Percentiles rank a stretch among this genome's conserved stretches.
Evolutionary conservation across 257 asterid species (phyloP).

Genomic region (Solanum piurae): DNA sequence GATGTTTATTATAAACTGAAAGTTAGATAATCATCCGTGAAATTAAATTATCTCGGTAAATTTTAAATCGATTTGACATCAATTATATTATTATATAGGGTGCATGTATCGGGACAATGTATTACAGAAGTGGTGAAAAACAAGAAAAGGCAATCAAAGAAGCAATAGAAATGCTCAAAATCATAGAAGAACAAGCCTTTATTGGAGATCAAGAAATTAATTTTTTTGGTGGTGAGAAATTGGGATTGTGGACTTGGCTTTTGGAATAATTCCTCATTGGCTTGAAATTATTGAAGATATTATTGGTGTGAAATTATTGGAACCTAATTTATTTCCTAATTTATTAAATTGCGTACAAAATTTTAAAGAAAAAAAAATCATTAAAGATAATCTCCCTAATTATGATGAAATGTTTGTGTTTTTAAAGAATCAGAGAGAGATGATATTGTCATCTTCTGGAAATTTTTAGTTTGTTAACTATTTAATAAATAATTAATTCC

Average conservation of each 20-base stretch:
- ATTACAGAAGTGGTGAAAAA: neutral
- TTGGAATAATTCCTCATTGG: constrained; percentile 7
- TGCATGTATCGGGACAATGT: neutral
- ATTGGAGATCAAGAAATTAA: neutral
- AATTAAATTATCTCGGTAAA: neutral
- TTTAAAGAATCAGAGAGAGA: neutral
- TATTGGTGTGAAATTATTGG: neutral
- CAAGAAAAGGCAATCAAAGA: constrained; percentile 4
- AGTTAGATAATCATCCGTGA: neutral
- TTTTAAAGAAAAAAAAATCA: neutral
- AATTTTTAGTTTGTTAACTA: neutral
- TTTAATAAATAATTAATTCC: neutral
- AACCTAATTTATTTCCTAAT: neutral
- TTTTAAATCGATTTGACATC: neutral
- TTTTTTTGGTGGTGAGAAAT: neutral
- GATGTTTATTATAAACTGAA: neutral
- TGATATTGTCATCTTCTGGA: neutral
- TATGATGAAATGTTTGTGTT: neutral
- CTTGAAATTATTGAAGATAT: constrained; percentile 1
- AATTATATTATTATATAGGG: neutral
- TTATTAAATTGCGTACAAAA: neutral
- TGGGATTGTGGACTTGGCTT: neutral
- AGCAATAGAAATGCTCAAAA: constrained; percentile 1
- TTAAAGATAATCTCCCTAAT: constrained; percentile 6
- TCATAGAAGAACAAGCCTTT: neutral